phyloP scores from a whole-genome alignment of 331 rosid species.

The Erythrophleum ivorense region DNA sequence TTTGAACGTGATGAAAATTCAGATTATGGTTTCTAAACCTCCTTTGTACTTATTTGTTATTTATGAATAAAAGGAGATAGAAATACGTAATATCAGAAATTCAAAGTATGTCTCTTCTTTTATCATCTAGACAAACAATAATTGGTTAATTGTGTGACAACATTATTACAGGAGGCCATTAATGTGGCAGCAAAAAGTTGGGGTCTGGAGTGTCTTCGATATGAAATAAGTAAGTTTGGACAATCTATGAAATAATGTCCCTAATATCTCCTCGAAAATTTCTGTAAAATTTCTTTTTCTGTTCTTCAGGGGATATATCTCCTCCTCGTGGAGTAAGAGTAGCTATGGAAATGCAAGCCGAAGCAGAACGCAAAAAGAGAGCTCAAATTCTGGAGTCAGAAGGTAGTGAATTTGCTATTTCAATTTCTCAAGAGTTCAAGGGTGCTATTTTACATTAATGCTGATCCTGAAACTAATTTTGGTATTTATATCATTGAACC shows the following conservation, averaged over 20 bases:
- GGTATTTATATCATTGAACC: constrained; percentile 24
- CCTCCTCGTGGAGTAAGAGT: constrained; percentile 95
- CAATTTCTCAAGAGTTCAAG: constrained; percentile 22
- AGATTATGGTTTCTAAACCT: constrained; percentile 15
- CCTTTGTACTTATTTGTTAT: constrained; percentile 4
- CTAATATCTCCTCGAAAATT: constrained; percentile 4
- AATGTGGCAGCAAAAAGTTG: constrained; percentile 86
- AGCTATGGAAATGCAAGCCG: constrained; percentile 99
- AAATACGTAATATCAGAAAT: constrained; percentile 4
- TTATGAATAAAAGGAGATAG: constrained; percentile 19
- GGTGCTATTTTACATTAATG: constrained; percentile 14
- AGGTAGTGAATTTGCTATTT: constrained; percentile 56
- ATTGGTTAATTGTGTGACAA: constrained; percentile 34
- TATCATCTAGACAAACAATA: constrained; percentile 30
- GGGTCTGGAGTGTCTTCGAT: constrained; percentile 96
- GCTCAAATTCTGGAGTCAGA: constrained; percentile 97
- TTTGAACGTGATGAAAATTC: background rate
- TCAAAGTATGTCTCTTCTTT: constrained; percentile 15
- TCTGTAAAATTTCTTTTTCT: constrained; percentile 23
- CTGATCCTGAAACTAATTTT: constrained; percentile 37
- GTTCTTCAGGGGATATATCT: constrained; percentile 87
- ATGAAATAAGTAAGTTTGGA: constrained; percentile 76
- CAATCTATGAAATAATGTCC: constrained; percentile 7
- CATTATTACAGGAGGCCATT: constrained; percentile 71
- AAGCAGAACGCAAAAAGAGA: constrained; percentile 94